phyloP scores from a whole-genome alignment of 1,139 yeast genomes.

The Nakaseomyces delphensis region DNA sequence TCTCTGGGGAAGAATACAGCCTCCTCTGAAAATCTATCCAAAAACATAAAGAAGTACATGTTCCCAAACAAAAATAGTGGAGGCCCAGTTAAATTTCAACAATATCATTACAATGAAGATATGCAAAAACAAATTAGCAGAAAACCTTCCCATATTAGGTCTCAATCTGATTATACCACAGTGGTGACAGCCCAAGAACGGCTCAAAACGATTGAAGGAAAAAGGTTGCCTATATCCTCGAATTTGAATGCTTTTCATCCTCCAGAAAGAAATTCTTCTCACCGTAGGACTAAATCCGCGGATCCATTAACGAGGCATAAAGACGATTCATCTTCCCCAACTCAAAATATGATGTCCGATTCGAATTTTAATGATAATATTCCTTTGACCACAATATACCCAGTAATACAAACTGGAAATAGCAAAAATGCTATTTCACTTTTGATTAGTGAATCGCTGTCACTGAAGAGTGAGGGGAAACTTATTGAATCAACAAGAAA shows the following conservation, averaged over 20 bases:
- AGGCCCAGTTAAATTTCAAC: neutral
- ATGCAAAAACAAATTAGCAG: neutral
- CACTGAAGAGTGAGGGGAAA: conserved; percentile 49
- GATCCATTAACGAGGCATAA: neutral
- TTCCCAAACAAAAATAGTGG: conserved; percentile 1
- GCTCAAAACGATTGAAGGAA: neutral
- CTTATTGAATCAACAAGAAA: conserved; percentile 64
- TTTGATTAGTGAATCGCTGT: conserved; percentile 35
- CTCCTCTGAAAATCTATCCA: conserved; percentile 1
- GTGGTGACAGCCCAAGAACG: neutral
- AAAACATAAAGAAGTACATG: conserved; percentile 1
- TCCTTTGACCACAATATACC: neutral
- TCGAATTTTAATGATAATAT: neutral
- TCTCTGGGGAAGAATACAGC: neutral
- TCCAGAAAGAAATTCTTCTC: neutral
- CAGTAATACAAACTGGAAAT: neutral
- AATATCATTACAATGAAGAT: neutral
- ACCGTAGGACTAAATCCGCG: conserved; percentile 3
- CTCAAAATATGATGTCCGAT: neutral
- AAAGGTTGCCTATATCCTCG: neutral
- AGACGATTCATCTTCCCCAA: neutral
- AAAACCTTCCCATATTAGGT: conserved; percentile 3
- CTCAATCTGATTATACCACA: conserved; percentile 1
- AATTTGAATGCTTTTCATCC: neutral
- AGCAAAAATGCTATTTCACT: neutral